These are phyloP conservation scores for Dendrobium nobile DNA, from an alignment of 106 monocot species.

Conservation along the genomic window DNA sequence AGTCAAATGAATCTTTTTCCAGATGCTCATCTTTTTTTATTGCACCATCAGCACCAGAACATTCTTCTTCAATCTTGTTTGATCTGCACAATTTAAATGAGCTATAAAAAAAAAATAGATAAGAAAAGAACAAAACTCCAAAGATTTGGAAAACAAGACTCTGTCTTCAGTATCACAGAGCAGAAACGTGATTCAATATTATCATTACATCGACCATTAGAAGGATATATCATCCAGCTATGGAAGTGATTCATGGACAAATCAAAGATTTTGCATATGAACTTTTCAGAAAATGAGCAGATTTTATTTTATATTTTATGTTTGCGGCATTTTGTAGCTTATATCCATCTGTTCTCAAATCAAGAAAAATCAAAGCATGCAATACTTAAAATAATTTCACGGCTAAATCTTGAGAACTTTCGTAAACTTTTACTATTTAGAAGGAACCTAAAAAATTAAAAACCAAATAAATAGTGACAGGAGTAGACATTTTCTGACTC, in stretches of 20 bases:
- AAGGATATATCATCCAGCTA: background rate
- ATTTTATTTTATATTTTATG: background rate
- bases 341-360: background rate
- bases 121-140: background rate
- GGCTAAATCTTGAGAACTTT: background rate
- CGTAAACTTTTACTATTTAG: background rate
- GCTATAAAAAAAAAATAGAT: background rate
- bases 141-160: background rate
- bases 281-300: background rate
- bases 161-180: background rate
- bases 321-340: background rate
- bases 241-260: background rate
- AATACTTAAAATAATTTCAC: background rate
- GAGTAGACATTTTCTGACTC: background rate
- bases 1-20: conserved; percentile 19
- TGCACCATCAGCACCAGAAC: conserved; percentile 8
- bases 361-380: background rate
- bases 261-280: background rate
- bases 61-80: conserved; percentile 9
- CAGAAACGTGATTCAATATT: background rate
- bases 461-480: background rate
- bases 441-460: background rate
- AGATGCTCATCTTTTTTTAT: conserved; percentile 28
- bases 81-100: conserved; percentile 23
- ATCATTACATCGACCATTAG: background rate